Evolutionary conservation across 768 basidiomycete species (phyloP).

Genomic region (Mycena alexandri): DNA sequence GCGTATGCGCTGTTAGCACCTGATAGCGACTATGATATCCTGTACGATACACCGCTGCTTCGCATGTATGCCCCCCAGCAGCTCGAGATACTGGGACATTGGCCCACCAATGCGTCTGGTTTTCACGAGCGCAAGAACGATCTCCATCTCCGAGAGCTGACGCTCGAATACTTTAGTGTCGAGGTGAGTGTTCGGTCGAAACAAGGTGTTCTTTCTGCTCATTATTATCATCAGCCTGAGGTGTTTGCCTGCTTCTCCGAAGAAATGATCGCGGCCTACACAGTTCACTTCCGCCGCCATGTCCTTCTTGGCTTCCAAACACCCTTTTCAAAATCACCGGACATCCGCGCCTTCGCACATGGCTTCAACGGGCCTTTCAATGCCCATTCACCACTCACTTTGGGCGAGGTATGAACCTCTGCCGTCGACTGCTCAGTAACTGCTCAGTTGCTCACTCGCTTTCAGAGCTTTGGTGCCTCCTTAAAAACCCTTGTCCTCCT

Average conservation of each 20-base stretch:
- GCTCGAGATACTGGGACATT: neutral
- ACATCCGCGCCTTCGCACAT: neutral
- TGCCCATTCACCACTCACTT: neutral
- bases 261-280: neutral
- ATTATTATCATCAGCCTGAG: neutral
- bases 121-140: neutral
- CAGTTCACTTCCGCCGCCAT: neutral
- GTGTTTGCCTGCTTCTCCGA: neutral
- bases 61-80: neutral
- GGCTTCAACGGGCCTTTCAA: neutral
- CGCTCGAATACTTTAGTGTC: too few relatives aligned
- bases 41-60: neutral
- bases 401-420: neutral
- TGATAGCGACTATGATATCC: neutral
- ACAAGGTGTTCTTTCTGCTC: too few relatives aligned
- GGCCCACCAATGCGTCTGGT: neutral
- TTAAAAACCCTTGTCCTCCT: neutral
- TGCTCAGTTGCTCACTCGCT: neutral
- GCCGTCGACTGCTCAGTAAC: too few relatives aligned
- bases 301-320: neutral
- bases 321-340: neutral
- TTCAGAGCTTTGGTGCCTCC: neutral
- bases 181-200: too few relatives aligned
- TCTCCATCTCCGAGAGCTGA: too few relatives aligned
- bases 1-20: neutral